A percentile compares a stretch with the other conserved stretches of the same genome.
phyloP scores from a whole-genome alignment of 768 basidiomycete genomes.

The Collybiopsis luxurians region DNA sequence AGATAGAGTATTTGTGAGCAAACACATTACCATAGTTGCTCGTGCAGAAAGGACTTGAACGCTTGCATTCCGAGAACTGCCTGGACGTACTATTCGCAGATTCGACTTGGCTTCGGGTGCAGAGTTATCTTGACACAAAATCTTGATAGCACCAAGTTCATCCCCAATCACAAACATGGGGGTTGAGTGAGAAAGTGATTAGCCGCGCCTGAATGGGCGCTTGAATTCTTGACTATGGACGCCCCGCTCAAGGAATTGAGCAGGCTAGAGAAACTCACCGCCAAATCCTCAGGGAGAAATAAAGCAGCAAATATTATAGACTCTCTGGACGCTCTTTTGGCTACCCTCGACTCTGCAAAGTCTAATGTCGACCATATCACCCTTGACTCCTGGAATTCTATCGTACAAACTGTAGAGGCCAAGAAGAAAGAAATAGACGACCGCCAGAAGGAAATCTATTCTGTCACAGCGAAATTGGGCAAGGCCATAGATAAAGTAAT shows the following conservation, averaged over 20 bases:
- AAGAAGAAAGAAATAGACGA: conserved; percentile 87
- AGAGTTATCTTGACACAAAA: conserved; percentile 39
- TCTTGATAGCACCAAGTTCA: conserved; percentile 75
- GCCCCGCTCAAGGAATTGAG: conserved; percentile 73
- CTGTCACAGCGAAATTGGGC: conserved; percentile 70
- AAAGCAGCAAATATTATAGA: conserved; percentile 53
- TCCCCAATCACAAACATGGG: conserved; percentile 70
- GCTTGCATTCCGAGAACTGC: not conserved
- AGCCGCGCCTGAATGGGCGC: not conserved
- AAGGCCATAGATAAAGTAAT: conserved; percentile 91
- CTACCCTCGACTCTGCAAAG: conserved; percentile 55
- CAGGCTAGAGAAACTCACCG: conserved; percentile 67
- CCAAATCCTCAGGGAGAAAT: conserved; percentile 40
- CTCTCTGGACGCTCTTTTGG: conserved; percentile 64
- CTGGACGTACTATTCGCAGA: conserved; percentile 26
- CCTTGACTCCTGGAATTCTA: conserved; percentile 44
- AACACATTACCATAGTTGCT: conserved; percentile 35
- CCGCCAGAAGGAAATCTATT: conserved; percentile 85
- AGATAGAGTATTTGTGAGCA: conserved; percentile 1
- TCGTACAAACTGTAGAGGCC: conserved; percentile 59
- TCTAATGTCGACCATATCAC: conserved; percentile 47
- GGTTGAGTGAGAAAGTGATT: not conserved
- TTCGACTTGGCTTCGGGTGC: conserved; percentile 30
- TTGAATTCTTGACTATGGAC: conserved; percentile 48
- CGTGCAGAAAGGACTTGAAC: conserved; percentile 6